These are phyloP conservation scores for Candida peoriensis DNA, from an alignment of 805 yeast species.

Conservation along the genomic window DNA sequence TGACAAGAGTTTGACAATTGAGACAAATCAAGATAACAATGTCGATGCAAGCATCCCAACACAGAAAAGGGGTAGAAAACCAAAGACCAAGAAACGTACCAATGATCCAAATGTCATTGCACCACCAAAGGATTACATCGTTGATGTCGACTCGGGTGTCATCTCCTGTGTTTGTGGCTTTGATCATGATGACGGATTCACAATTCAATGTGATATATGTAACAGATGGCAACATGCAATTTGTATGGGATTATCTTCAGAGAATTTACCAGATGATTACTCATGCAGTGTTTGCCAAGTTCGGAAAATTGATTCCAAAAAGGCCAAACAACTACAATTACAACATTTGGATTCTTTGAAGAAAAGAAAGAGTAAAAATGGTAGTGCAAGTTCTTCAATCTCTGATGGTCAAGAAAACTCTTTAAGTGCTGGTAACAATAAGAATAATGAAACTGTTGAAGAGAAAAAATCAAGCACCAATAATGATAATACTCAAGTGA, in stretches of 20 bases:
- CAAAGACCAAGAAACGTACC: conserved; percentile 6
- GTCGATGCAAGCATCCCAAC: too few relatives aligned
- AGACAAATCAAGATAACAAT: conserved; percentile 4
- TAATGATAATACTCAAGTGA: too few relatives aligned
- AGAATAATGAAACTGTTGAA: conserved; percentile 1
- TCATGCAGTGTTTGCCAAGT: conserved; percentile 75
- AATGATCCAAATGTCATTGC: background rate
- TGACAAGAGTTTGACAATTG: background rate
- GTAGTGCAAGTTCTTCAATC: conserved; percentile 5
- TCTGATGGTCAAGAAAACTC: too few relatives aligned
- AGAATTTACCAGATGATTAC: conserved; percentile 78
- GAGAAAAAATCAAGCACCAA: conserved; percentile 2
- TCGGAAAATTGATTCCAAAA: conserved; percentile 37
- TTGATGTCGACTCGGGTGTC: conserved; percentile 76
- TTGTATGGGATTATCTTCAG: conserved; percentile 78
- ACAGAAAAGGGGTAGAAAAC: conserved; percentile 9
- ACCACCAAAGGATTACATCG: conserved; percentile 43
- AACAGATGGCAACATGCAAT: conserved; percentile 92
- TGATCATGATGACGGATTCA: conserved; percentile 88
- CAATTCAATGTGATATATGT: conserved; percentile 91
- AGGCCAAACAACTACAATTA: conserved; percentile 37
- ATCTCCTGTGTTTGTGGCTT: conserved; percentile 88
- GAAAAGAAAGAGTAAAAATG: conserved; percentile 12
- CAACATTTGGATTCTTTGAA: conserved; percentile 19
- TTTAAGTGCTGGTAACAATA: conserved; percentile 7